These are phyloP conservation scores for Solanum clarkiae DNA, from an alignment of 257 asterid species.

Conservation along the genomic window DNA sequence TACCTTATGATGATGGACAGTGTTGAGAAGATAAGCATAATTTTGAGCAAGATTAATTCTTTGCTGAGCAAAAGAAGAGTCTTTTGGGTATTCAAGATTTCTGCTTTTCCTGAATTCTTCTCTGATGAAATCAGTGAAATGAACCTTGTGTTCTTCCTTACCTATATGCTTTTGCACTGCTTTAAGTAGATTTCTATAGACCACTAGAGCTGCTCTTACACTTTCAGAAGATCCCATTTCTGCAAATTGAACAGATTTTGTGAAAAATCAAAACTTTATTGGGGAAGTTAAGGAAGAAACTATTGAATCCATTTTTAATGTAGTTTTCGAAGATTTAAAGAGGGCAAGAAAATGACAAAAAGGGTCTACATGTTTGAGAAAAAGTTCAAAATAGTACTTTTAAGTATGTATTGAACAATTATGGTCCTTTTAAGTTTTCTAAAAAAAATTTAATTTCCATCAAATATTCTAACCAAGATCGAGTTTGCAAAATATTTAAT, in stretches of 20 bases:
- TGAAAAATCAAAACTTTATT: neutral
- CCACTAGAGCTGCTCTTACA: neutral
- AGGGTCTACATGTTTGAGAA: neutral
- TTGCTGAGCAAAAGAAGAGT: constrained; percentile 17
- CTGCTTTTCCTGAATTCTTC: constrained; percentile 40
- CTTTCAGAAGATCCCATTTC: neutral
- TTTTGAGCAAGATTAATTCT: constrained; percentile 54
- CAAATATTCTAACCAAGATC: neutral
- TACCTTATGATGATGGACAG: constrained; percentile 89
- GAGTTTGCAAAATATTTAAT: no score
- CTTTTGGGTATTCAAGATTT: neutral
- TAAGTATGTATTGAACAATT: neutral
- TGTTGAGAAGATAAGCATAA: constrained; percentile 57
- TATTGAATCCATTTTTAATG: neutral
- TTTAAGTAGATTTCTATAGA: constrained; percentile 57
- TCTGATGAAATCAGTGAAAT: constrained; percentile 58
- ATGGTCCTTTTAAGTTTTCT: neutral
- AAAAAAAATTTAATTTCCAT: neutral
- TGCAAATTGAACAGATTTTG: neutral
- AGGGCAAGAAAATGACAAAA: neutral
- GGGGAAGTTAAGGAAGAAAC: neutral
- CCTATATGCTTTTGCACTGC: constrained; percentile 61
- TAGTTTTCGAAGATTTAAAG: neutral
- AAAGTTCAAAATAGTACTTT: neutral
- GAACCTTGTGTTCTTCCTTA: constrained; percentile 41